Conservation (phyloP, 116 monocot genomes). For the Iris pallida region DNA sequence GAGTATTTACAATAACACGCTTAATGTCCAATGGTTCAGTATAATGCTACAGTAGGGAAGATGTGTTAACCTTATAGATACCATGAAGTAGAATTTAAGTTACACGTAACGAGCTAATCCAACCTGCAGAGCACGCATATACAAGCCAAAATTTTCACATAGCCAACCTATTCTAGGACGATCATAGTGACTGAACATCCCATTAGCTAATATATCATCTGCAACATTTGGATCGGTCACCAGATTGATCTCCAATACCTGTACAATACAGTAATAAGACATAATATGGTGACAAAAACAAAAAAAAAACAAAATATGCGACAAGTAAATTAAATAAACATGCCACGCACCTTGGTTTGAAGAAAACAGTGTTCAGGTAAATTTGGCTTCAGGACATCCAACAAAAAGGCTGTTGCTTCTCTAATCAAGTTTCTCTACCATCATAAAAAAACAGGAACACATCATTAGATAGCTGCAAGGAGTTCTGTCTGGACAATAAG, state of each 20-base stretch:
- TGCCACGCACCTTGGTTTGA: slow-evolving; percentile 62
- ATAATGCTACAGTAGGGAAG: slow-evolving; percentile 49
- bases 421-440: slow-evolving; percentile 77
- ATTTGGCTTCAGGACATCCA: slow-evolving; percentile 92
- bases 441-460: too few relatives aligned
- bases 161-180: slow-evolving; percentile 78
- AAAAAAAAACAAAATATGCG: too few relatives aligned
- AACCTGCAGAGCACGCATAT: slow-evolving; percentile 78
- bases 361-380: slow-evolving; percentile 82
- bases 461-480: too few relatives aligned
- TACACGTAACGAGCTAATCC: neutral
- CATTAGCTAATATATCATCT: slow-evolving; percentile 92
- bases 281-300: neutral
- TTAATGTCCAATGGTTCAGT: slow-evolving; percentile 78
- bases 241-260: slow-evolving; percentile 93
- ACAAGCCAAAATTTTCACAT: slow-evolving; percentile 82
- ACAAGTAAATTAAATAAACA: neutral
- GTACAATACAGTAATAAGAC: slow-evolving; percentile 4
- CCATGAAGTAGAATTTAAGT: neutral
- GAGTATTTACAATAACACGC: slow-evolving; percentile 85
- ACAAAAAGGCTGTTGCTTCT: slow-evolving; percentile 84
- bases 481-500: too few relatives aligned
- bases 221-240: slow-evolving; percentile 93
- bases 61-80: neutral
- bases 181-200: slow-evolving; percentile 90